Base-by-base conservation (phyloP, 2,329 filamentous ascomycete species). In the Dactylellina cionopaga region DNA sequence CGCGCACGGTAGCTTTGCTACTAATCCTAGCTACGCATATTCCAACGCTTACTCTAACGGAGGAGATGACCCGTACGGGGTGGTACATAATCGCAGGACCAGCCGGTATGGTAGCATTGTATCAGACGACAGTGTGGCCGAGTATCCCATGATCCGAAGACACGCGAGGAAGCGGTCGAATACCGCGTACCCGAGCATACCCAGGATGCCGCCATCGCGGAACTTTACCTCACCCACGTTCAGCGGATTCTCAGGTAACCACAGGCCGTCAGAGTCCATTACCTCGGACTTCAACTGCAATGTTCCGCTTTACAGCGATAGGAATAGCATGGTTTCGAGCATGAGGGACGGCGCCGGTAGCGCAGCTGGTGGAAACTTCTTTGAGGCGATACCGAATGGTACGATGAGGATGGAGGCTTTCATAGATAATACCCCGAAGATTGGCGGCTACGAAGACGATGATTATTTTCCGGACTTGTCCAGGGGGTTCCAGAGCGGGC, bases 331-430 rank as follows among this genome's bases (percentile, higher is more conserved):
- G 74, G 68, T 66, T 15, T 73, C 66, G 33, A 74, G 63, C 46
- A 69, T 70, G 43, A 74, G 65, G 43, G 68, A 74, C n/a, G 74
- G 76, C 10, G 75, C 74, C 7, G 75, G 74, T 22, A 77, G 75
- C 22, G 76, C 74, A n/a, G 69, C 74, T 7, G 56, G 72, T 2
- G 74, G 74, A 27, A 77, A 75, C 59, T 75, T 77, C 46, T 74
- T 76, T 25, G 76, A 77, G 11, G 56, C 75, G 25, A 74, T 75
- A 11, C 75, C 90, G 0, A 89, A 96, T 66, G 92, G 93, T 0
- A 98, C 93, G 1, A 88, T 98, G 47, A 88, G 95, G 25, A 98
- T 99, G 94, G 94, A 98, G 80, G 95, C 95, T 0, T 99, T 98
- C 80, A 96, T 99, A 76, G 86, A 88, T 75, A 82, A 82, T 31